Conservation (phyloP, 1,139 yeast genomes). For the Blastobotrys indianensis region DNA sequence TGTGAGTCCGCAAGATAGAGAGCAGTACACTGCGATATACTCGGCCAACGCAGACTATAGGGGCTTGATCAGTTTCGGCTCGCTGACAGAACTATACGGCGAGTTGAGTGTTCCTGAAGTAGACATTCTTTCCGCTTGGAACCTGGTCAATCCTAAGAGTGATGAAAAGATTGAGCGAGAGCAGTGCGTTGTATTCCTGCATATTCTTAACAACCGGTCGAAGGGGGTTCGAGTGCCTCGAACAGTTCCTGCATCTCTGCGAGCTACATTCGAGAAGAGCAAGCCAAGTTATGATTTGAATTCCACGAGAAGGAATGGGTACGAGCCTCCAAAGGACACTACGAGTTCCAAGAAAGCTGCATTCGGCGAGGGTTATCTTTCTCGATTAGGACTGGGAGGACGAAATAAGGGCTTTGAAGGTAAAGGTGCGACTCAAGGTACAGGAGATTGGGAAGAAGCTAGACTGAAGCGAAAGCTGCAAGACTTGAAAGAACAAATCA, state of each 20-base stretch:
- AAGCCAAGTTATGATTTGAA: slow-evolving; percentile 69
- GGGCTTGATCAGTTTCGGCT: slow-evolving; percentile 76
- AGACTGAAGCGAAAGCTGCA: slow-evolving; percentile 72
- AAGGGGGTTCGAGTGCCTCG: slow-evolving; percentile 85
- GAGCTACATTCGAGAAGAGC: slow-evolving; percentile 88
- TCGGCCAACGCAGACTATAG: slow-evolving; percentile 67
- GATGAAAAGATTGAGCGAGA: slow-evolving; percentile 87
- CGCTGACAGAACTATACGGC: slow-evolving; percentile 61
- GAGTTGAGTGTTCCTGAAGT: slow-evolving; percentile 72
- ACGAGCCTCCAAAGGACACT: slow-evolving; percentile 7
- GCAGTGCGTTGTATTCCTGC: slow-evolving; percentile 83
- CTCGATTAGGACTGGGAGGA: slow-evolving; percentile 40
- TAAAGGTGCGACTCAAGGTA: slow-evolving; percentile 64
- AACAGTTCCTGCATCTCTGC: slow-evolving; percentile 86
- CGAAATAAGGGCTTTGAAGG: slow-evolving; percentile 32
- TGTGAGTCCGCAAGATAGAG: slow-evolving; percentile 79
- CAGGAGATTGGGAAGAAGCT: slow-evolving; percentile 76
- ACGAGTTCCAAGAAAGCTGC: slow-evolving; percentile 36
- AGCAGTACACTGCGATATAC: slow-evolving; percentile 74
- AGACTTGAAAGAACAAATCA: slow-evolving; percentile 61
- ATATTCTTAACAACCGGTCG: slow-evolving; percentile 83
- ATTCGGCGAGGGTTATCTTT: slow-evolving; percentile 44
- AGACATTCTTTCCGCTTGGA: slow-evolving; percentile 93
- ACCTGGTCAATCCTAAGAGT: slow-evolving; percentile 83
- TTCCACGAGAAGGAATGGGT: slow-evolving; percentile 36